phyloP scores from a whole-genome alignment of 495 filamentous ascomycete genomes.

The Podospora appendiculata region DNA sequence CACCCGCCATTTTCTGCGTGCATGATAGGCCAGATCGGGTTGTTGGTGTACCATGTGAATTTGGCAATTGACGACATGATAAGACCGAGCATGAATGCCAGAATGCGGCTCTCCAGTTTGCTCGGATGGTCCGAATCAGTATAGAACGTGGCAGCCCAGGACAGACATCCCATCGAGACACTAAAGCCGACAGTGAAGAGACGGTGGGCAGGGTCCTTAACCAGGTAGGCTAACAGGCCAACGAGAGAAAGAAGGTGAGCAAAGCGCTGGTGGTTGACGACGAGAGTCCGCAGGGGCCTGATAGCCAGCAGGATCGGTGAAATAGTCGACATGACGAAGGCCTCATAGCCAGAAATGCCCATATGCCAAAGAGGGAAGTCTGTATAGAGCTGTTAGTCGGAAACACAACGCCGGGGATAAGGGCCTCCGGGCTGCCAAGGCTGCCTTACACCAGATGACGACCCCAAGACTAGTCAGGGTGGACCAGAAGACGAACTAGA shows the following conservation, averaged over 20 bases:
- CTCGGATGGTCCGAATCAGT: slow-evolving; percentile 66
- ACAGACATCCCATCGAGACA: slow-evolving; percentile 67
- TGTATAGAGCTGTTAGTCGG: slow-evolving; percentile 16
- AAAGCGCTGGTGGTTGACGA: slow-evolving; percentile 58
- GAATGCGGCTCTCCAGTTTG: slow-evolving; percentile 71
- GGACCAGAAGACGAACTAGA: slow-evolving; percentile 92
- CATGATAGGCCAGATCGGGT: slow-evolving; percentile 95
- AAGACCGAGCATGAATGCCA: slow-evolving; percentile 75
- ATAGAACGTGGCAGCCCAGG: slow-evolving; percentile 74
- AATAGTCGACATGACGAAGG: slow-evolving; percentile 73
- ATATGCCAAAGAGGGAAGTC: slow-evolving; percentile 99
- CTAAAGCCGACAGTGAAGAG: slow-evolving; percentile 75
- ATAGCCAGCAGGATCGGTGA: slow-evolving; percentile 78
- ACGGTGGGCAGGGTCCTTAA: slow-evolving; percentile 64
- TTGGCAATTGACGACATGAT: slow-evolving; percentile 82
- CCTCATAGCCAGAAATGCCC: slow-evolving; percentile 97
- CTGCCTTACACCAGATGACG: slow-evolving; percentile 80
- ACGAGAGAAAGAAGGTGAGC: slow-evolving; percentile 68
- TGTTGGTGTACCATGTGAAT: slow-evolving; percentile 93
- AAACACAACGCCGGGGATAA: no score
- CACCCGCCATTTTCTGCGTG: slow-evolving; percentile 82
- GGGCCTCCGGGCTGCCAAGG: neutral
- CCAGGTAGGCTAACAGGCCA: slow-evolving; percentile 72
- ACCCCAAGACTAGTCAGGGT: slow-evolving; percentile 82
- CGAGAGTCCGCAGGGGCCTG: slow-evolving; percentile 55